These are phyloP conservation scores for Candida freyschussii DNA, from an alignment of 1,139 yeast species.

Conservation along the genomic window DNA sequence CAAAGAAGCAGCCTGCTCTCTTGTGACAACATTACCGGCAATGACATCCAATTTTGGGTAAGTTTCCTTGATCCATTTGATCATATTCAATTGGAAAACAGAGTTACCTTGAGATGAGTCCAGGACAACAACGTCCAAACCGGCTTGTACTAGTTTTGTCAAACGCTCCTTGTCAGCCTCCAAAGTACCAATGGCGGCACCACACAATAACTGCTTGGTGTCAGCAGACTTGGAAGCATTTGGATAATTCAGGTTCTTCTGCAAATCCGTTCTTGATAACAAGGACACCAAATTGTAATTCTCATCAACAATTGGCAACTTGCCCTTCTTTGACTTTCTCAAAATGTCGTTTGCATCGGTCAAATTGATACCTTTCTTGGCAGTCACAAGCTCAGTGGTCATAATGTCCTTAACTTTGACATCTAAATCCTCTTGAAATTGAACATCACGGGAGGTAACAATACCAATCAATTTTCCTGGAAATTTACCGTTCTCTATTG, in stretches of 20 bases:
- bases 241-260: constrained; percentile 92
- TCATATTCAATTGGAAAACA: constrained; percentile 87
- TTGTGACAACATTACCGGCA: constrained; percentile 98
- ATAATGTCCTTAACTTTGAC: constrained; percentile 70
- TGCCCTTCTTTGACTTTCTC: constrained; percentile 94
- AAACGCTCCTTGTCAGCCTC: constrained; percentile 86
- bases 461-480: constrained; percentile 93
- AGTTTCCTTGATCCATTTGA: constrained; percentile 81
- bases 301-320: constrained; percentile 85
- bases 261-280: constrained; percentile 93
- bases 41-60: constrained; percentile 80
- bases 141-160: constrained; percentile 83
- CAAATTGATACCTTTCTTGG: constrained; percentile 73
- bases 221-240: constrained; percentile 88
- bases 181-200: constrained; percentile 97
- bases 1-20: constrained; percentile 97
- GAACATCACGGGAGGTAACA: constrained; percentile 94
- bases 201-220: constrained; percentile 95
- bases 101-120: constrained; percentile 99
- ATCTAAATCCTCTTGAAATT: constrained; percentile 75
- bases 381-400: constrained; percentile 88
- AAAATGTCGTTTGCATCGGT: constrained; percentile 85
- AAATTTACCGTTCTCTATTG: constrained; percentile 71
- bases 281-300: constrained; percentile 76
- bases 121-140: constrained; percentile 91